These are phyloP conservation scores for Aspergillus neotritici DNA, from an alignment of 2,329 filamentous ascomycete genomes.

Conservation along the genomic window DNA sequence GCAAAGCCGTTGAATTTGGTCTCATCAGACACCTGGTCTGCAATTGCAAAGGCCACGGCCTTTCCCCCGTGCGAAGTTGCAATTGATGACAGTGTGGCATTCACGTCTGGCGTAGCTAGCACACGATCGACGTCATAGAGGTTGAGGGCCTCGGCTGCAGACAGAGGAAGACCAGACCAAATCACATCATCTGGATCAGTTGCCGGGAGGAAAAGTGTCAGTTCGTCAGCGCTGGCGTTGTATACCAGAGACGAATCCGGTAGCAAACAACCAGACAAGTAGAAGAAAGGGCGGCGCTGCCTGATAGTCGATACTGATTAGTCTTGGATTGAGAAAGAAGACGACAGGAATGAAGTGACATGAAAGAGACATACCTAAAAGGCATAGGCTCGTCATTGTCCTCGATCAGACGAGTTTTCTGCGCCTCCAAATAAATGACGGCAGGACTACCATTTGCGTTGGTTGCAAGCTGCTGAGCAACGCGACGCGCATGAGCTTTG, in stretches of 20 bases:
- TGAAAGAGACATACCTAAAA: slow-evolving; percentile 58
- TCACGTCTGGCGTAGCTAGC: slow-evolving; percentile 65
- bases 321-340: background rate
- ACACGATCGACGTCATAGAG: slow-evolving; percentile 80
- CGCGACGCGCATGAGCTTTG: slow-evolving; percentile 77
- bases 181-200: slow-evolving; percentile 82
- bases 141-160: slow-evolving; percentile 64
- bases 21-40: slow-evolving; percentile 66
- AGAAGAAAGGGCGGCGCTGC: slow-evolving; percentile 91
- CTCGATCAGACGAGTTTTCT: slow-evolving; percentile 73
- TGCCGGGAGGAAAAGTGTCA: slow-evolving; percentile 87
- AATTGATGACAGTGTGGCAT: slow-evolving; percentile 59
- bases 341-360: background rate
- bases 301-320: slow-evolving; percentile 40
- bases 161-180: slow-evolving; percentile 85
- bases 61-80: slow-evolving; percentile 33
- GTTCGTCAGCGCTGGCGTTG: slow-evolving; percentile 64
- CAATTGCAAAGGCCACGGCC: slow-evolving; percentile 66
- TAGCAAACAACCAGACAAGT: slow-evolving; percentile 78
- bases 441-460: slow-evolving; percentile 61
- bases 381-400: slow-evolving; percentile 80
- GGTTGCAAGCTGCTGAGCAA: slow-evolving; percentile 69
- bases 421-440: slow-evolving; percentile 81
- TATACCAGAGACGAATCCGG: slow-evolving; percentile 78
- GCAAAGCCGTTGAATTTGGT: slow-evolving; percentile 67